A percentile compares a stretch with the other conserved stretches of the same genome.
Evolutionary conservation across 495 filamentous ascomycete genomes (phyloP).

Genomic region (Talaromyces liani): DNA sequence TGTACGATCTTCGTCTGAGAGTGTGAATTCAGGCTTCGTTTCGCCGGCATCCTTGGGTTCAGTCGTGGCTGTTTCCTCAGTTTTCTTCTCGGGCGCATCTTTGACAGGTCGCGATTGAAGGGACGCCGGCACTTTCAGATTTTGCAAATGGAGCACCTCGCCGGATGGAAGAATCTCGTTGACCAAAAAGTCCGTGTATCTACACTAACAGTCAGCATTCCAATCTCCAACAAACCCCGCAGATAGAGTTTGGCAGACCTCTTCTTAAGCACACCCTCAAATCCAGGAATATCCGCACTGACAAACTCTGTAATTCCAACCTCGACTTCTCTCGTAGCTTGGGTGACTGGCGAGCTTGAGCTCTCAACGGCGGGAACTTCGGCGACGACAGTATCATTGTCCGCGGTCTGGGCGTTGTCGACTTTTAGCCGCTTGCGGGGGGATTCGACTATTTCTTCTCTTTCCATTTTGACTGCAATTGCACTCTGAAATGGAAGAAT

Average conservation of each 20-base stretch:
- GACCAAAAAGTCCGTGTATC: conserved; percentile 93
- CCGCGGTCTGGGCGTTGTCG: conserved; percentile 17
- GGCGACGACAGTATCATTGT: conserved; percentile 12
- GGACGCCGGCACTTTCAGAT: conserved; percentile 26
- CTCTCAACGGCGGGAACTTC: conserved; percentile 10
- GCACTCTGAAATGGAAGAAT: not conserved
- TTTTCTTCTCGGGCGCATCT: conserved; percentile 8
- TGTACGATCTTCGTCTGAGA: conserved; percentile 40
- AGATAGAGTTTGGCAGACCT: conserved; percentile 30
- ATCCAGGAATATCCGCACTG: conserved; percentile 38
- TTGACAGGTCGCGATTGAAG: conserved; percentile 5
- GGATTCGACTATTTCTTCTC: conserved; percentile 30
- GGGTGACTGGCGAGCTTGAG: conserved; percentile 22
- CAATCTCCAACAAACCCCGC: not conserved
- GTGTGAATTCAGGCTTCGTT: conserved; percentile 19
- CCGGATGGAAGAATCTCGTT: conserved; percentile 82
- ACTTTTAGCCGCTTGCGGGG: conserved; percentile 37
- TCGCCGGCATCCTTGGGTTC: conserved; percentile 5
- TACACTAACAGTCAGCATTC: conserved; percentile 21
- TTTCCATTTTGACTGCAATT: conserved; percentile 17
- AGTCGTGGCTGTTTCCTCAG: conserved; percentile 5
- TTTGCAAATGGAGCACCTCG: conserved; percentile 65
- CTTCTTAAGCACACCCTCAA: conserved; percentile 51
- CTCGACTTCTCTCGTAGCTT: conserved; percentile 33
- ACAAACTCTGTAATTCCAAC: conserved; percentile 53